These are phyloP conservation scores for Climacium dendroides DNA, from an alignment of 225 moss, liverwort and hornwort genomes.

Conservation along the genomic window DNA sequence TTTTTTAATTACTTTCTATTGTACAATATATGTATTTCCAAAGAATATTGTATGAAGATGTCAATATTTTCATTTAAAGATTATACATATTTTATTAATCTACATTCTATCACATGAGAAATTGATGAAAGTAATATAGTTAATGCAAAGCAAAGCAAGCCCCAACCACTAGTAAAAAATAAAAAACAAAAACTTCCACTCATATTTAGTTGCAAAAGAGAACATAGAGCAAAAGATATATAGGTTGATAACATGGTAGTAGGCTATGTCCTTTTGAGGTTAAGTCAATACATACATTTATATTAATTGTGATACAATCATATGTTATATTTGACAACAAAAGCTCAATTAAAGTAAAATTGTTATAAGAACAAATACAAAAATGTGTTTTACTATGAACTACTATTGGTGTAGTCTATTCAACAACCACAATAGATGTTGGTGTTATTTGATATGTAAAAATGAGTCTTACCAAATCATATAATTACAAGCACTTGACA, in stretches of 20 bases:
- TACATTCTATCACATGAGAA: no score
- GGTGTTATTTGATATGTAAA: background rate
- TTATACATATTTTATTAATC: no score
- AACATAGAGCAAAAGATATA: background rate
- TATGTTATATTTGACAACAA: background rate
- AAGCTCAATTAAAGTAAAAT: background rate
- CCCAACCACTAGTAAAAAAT: no score
- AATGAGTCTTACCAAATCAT: no score
- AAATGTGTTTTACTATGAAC: background rate
- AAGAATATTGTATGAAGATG: no score
- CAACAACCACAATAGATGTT: background rate
- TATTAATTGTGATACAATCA: background rate
- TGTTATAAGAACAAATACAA: background rate
- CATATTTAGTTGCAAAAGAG: background rate
- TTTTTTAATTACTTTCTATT: no score
- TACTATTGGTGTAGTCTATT: fast-evolving
- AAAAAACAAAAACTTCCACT: no score
- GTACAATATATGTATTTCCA: no score
- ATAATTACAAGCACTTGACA: background rate
- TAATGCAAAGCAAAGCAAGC: no score
- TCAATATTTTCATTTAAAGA: no score
- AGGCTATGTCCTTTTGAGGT: background rate
- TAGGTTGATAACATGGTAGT: fast-evolving
- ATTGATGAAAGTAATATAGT: no score
- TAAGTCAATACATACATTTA: no score